A percentile compares a stretch with the other conserved stretches of the same genome.
Evolutionary conservation across 345 rosid species (phyloP).

Genomic region (Brassica juncea): DNA sequence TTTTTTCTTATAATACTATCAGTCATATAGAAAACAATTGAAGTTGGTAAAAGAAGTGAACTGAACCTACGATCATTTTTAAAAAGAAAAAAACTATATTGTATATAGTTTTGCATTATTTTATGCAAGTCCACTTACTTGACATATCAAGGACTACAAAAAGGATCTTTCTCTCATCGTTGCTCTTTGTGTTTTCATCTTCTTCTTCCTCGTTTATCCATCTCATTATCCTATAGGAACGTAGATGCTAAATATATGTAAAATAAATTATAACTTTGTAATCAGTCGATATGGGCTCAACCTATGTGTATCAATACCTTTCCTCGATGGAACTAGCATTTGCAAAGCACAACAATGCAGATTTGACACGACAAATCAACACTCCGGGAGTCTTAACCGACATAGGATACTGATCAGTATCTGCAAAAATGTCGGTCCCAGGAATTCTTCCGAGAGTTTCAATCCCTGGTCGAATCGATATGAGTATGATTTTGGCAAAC

Average conservation of each 20-base stretch:
- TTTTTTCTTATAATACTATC: neutral
- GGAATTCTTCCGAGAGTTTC: conserved; percentile 78
- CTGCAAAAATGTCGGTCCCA: conserved; percentile 55
- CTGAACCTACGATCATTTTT: neutral
- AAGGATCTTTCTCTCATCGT: conserved; percentile 41
- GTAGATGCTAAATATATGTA: neutral
- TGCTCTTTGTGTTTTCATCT: conserved; percentile 31
- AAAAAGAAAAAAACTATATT: neutral
- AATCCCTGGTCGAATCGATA: conserved; percentile 69
- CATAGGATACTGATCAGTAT: conserved; percentile 77
- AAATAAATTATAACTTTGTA: neutral
- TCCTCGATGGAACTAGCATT: conserved; percentile 64
- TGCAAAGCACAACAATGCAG: conserved; percentile 87
- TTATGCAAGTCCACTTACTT: conserved; percentile 49
- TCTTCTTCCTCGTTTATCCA: conserved; percentile 50
- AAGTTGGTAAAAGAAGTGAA: neutral
- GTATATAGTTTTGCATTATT: neutral
- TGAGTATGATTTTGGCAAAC: conserved; percentile 71
- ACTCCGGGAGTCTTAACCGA: conserved; percentile 60
- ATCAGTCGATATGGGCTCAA: too few species aligned
- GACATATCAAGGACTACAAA: conserved; percentile 82
- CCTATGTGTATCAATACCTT: conserved; percentile 44
- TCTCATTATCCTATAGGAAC: conserved; percentile 56
- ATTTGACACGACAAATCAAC: conserved; percentile 61
- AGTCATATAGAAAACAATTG: neutral